Conservation (phyloP, 345 rosid species). For the Alliaria petiolata region DNA sequence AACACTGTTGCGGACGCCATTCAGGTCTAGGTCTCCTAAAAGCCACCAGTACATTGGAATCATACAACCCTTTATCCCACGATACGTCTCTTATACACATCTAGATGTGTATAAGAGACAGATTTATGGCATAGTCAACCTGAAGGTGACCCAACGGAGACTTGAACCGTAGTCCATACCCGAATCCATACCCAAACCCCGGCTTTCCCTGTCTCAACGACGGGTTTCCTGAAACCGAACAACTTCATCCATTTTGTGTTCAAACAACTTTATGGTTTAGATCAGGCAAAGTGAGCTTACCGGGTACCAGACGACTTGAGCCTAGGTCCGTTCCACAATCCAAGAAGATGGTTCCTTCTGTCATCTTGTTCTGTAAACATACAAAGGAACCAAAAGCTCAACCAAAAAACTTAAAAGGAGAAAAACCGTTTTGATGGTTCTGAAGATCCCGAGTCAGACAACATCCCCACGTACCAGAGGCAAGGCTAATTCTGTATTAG, state of each 20-base stretch:
- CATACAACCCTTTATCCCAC: slow-evolving; percentile 87
- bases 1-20: slow-evolving; percentile 88
- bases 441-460: not conserved
- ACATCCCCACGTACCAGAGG: slow-evolving; percentile 55
- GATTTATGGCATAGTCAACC: slow-evolving; percentile 66
- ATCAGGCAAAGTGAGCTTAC: slow-evolving; percentile 35
- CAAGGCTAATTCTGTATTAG: slow-evolving; percentile 71
- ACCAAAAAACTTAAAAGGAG: not conserved
- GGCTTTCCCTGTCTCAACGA: slow-evolving; percentile 80
- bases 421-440: not conserved
- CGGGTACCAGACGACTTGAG: slow-evolving; percentile 67
- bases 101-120: too few species aligned
- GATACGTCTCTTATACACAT: too few species aligned
- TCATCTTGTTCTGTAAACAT: slow-evolving; percentile 50
- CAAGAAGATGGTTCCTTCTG: slow-evolving; percentile 69
- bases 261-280: not conserved
- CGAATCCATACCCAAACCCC: slow-evolving; percentile 76
- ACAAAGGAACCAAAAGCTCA: not conserved
- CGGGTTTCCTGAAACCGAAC: slow-evolving; percentile 70
- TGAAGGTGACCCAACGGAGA: slow-evolving; percentile 65
- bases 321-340: slow-evolving; percentile 80
- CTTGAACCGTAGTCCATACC: slow-evolving; percentile 67
- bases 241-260: not conserved
- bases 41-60: slow-evolving; percentile 75
- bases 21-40: slow-evolving; percentile 91